These are phyloP conservation scores for Schizochytrium sp. DNA, from an alignment of 108 stramenopile species.

Conservation along the genomic window DNA sequence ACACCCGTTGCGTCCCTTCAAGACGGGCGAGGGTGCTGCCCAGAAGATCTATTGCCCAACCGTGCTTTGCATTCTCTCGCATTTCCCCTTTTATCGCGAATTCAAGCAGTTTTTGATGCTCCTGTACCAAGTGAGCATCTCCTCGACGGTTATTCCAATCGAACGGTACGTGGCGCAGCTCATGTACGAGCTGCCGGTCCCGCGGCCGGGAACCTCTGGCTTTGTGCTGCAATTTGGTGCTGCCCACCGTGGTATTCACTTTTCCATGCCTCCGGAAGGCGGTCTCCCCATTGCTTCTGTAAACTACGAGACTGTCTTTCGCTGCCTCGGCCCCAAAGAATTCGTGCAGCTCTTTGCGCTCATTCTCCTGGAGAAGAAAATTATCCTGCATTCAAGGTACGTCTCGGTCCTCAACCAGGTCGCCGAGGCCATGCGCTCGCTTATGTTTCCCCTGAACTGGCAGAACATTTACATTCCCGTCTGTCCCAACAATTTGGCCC, in stretches of 20 bases:
- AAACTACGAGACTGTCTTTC: not conserved
- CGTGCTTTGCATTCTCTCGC: not conserved
- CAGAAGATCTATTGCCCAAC: not conserved
- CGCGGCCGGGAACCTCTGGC: not conserved
- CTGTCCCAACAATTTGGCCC: not conserved
- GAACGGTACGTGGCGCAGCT: constrained; percentile 7
- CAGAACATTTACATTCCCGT: not conserved
- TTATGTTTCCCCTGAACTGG: constrained; percentile 14
- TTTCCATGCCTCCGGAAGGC: not conserved
- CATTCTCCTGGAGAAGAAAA: not conserved
- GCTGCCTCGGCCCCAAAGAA: not conserved
- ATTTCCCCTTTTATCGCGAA: constrained; percentile 14
- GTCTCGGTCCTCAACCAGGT: not conserved
- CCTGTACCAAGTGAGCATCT: not conserved
- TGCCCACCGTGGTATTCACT: not conserved
- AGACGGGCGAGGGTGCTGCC: not conserved
- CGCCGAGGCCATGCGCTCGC: not conserved
- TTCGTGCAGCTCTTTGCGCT: not conserved
- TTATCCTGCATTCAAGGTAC: not conserved
- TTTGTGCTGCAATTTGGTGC: not conserved
- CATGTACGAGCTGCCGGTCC: not conserved
- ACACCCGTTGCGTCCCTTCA: not conserved
- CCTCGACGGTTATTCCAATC: not conserved
- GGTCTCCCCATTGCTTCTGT: not conserved
- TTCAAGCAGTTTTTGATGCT: constrained; percentile 12